Base-by-base conservation (phyloP, 2,329 filamentous ascomycete genomes). In the Stylonectria norvegica region DNA sequence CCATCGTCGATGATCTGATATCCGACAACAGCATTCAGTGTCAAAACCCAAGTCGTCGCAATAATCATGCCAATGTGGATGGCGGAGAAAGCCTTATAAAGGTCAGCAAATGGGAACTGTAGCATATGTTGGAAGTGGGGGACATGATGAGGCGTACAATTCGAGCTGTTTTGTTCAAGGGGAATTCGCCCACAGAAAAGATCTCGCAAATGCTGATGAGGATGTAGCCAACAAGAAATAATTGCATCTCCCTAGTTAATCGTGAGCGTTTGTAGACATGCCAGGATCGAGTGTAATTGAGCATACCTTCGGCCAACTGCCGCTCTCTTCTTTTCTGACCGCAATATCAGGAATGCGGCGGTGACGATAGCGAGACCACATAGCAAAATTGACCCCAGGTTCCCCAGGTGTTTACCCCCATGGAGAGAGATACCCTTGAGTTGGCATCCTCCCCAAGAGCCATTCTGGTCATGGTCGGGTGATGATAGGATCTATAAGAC, bases 1-100 rank as follows among this genome's bases (percentile, higher is more conserved):
- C 93, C 93, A 56, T 98, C 93, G 53, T 98, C 93, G 31, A 97
- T 73, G 16, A 97, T 69, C 62, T 98, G 93, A 64, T 87, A 98
- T 32, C 93, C 93, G 32, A 98, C 89, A 4, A 94, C 70, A 4
- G 88, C 89, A 59, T 97, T 97, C 53, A 97, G 75, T 68, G 97
- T 79, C 4, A 98, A 76, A 22, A 95, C 81, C 91, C 91, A 98
- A 34, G 82, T 78, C 1, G 89, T 90, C 12, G 91, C 88, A 40
- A 86, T 79, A 43, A 98, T 95, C 50, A 90, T 80, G 45, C 88
- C 93, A 43, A 98, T 79, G 63, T 98, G 93, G 27, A 93, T 83
- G 22, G 86, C 90, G 11, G 86, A 87, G 61, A 98, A 98, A 7
- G 79, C 88, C 86, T 91, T 14, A 11, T 12, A 29, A 17, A 3